A percentile compares a stretch with the other conserved stretches of the same genome.
phyloP scores from a whole-genome alignment of 225 moss, liverwort and hornwort genomes.

The Antitrichia curtipendula region DNA sequence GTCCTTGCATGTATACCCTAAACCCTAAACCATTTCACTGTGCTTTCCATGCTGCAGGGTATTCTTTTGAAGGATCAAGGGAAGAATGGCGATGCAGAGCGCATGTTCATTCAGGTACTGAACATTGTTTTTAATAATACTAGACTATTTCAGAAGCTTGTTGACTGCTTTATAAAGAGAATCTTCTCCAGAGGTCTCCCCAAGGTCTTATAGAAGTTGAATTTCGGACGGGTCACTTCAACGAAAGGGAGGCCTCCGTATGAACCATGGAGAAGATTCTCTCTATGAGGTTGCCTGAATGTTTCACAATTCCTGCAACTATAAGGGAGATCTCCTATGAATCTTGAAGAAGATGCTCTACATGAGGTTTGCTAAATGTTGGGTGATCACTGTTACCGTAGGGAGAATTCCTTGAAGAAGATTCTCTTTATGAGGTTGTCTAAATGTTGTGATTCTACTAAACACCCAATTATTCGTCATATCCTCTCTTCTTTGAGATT shows the following conservation, averaged over 20 bases:
- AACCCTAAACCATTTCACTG: neutral
- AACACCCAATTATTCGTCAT: neutral
- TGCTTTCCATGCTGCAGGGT: constrained; percentile 27
- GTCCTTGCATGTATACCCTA: neutral
- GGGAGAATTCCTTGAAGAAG: neutral
- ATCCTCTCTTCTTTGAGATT: neutral
- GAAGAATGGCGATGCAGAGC: constrained; percentile 67
- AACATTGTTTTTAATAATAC: neutral
- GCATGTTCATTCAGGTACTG: constrained; percentile 92
- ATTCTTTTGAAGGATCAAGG: constrained; percentile 85
- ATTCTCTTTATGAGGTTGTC: neutral
- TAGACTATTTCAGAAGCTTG: neutral
- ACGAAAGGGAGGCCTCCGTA: neutral
- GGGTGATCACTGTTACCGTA: neutral
- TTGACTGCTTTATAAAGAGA: neutral
- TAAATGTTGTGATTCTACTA: neutral
- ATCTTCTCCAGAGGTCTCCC: neutral
- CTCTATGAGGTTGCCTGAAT: neutral
- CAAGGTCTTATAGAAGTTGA: neutral
- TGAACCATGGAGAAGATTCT: neutral
- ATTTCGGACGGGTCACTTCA: neutral
- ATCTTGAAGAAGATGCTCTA: neutral
- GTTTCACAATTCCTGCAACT: neutral
- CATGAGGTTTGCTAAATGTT: neutral
- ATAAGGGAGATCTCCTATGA: neutral